phyloP scores from a whole-genome alignment of 2,329 filamentous ascomycete species.

The Berkeleyomyces basicola region DNA sequence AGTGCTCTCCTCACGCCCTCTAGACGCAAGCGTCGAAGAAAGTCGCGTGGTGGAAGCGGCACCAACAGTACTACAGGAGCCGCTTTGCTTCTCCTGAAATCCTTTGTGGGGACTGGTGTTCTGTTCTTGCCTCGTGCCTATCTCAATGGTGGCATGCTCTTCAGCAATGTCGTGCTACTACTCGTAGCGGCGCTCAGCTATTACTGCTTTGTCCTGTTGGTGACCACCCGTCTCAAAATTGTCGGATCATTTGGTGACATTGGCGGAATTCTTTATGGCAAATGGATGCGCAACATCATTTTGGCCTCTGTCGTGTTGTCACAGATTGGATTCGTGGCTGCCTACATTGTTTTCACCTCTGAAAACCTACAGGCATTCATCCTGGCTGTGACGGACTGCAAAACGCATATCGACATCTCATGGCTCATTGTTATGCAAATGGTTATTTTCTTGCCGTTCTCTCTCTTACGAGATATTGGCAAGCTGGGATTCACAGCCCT shows the following conservation, averaged over 20 bases:
- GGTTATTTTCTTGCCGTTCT: conserved; percentile 86
- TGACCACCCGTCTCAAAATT: conserved; percentile 68
- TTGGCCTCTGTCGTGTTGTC: conserved; percentile 85
- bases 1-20: conserved; percentile 69
- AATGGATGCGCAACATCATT: conserved; percentile 76
- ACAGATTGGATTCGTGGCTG: conserved; percentile 85
- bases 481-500: conserved; percentile 92
- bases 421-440: conserved; percentile 89
- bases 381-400: conserved; percentile 75
- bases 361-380: conserved; percentile 94
- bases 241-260: conserved; percentile 97
- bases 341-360: conserved; percentile 93
- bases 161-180: conserved; percentile 83
- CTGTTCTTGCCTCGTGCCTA: conserved; percentile 86
- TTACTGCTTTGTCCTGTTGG: conserved; percentile 91
- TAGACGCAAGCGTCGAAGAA: conserved; percentile 57
- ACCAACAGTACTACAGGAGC: conserved; percentile 67
- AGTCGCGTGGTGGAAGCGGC: conserved; percentile 54
- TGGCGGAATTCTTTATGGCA: conserved; percentile 78
- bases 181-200: conserved; percentile 76
- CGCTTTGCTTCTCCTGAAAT: conserved; percentile 77
- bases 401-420: conserved; percentile 69
- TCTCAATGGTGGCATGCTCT: conserved; percentile 92
- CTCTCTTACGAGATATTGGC: conserved; percentile 86
- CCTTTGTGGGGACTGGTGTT: conserved; percentile 92